Percentiles rank a stretch among this genome's conserved stretches.
These are phyloP conservation scores for Thalassiosira mediterranea DNA, from an alignment of 352 stramenopile genomes.

Conservation along the genomic window DNA sequence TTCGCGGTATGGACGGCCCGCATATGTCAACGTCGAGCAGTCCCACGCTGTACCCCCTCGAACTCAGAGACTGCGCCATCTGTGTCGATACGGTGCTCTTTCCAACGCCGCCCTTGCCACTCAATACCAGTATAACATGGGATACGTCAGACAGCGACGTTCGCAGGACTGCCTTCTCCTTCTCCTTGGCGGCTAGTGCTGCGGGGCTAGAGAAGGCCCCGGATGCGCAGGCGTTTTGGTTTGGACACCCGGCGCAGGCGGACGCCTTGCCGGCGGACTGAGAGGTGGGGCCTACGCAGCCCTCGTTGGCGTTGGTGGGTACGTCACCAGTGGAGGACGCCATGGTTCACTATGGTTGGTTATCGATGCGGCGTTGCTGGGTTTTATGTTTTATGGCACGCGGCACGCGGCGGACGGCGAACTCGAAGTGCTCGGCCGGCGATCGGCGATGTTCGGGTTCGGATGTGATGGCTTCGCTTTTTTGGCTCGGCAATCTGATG, in stretches of 20 bases:
- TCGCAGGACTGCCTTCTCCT: conserved; percentile 62
- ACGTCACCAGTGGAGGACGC: conserved; percentile 10
- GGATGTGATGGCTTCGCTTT: no score
- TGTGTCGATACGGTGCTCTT: conserved; percentile 99
- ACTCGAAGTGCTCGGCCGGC: no score
- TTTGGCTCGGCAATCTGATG: no score
- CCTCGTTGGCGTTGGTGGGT: conserved; percentile 85
- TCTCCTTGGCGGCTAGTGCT: conserved; percentile 53
- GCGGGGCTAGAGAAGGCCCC: conserved; percentile 84
- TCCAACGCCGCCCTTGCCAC: conserved; percentile 98
- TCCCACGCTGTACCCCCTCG: conserved; percentile 93
- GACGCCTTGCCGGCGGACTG: conserved; percentile 92
- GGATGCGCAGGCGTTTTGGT: conserved; percentile 94
- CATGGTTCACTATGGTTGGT: conserved; percentile 11
- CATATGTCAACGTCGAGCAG: conserved; percentile 99
- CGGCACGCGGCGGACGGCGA: no score
- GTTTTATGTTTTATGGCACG: neutral
- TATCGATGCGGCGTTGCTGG: neutral
- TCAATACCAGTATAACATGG: conserved; percentile 98
- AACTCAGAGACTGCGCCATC: conserved; percentile 94
- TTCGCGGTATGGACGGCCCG: conserved; percentile 96
- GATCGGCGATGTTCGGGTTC: no score
- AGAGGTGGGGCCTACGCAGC: conserved; percentile 94
- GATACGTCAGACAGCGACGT: conserved; percentile 91
- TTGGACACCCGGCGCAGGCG: conserved; percentile 97